Evolutionary conservation across 345 rosid genomes (phyloP).

Genomic region (Raphanus raphanistrum): DNA sequence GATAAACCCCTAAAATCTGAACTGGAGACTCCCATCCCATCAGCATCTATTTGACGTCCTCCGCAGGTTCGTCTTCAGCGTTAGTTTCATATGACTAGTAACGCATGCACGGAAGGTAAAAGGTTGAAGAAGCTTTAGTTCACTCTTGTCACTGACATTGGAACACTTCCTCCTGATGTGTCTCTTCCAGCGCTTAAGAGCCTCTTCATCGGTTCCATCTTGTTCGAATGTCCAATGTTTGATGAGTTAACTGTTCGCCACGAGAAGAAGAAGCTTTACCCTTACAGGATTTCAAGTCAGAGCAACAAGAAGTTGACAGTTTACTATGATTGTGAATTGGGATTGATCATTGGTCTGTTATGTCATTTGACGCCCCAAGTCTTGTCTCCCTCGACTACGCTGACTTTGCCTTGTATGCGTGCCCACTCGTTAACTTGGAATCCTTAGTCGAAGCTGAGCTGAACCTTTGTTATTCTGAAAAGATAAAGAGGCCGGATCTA

Average conservation of each 20-base stretch:
- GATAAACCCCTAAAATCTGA: no score
- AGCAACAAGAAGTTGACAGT: constrained; percentile 3
- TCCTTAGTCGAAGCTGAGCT: constrained; percentile 12
- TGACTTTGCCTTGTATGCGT: neutral
- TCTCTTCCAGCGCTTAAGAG: constrained; percentile 23
- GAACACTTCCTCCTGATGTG: neutral
- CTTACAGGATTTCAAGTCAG: neutral
- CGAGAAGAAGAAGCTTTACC: no score
- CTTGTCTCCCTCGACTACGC: neutral
- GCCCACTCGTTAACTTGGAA: neutral
- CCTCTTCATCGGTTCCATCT: neutral
- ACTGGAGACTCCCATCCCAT: no score
- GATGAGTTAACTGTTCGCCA: constrained; percentile 11
- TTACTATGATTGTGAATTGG: no score
- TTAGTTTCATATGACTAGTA: no score
- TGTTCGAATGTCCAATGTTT: neutral
- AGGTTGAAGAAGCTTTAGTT: no score
- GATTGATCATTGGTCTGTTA: no score
- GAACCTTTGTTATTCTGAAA: neutral
- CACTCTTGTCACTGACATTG: neutral
- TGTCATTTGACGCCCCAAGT: no score
- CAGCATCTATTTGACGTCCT: no score
- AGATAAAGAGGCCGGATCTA: neutral
- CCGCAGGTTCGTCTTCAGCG: no score
- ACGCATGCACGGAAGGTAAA: no score